Evolutionary conservation across 176 grass and related monocot genomes (phyloP), one percentile per base, ranked within the genome.

Genomic region (Stipa capillata): DNA sequence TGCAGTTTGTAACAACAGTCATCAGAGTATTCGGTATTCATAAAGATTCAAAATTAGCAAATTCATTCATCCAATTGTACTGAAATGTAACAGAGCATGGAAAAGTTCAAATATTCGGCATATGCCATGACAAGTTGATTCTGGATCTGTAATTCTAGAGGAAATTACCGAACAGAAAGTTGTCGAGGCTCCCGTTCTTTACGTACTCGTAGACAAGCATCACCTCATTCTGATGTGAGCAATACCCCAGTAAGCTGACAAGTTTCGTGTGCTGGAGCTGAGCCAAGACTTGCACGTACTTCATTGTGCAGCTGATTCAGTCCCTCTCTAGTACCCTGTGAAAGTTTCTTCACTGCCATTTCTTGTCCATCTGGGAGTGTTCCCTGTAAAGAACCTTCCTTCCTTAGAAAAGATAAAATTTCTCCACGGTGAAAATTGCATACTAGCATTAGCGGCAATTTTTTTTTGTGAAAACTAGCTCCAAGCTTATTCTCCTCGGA

Each of bases 201-300:
- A 93, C 75, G 13, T 88, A 75, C 32, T 93, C 90, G 9, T 93
- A 93, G 56, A 93, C 87, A 41, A 93, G 84, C 25, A 93, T 29
- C 29, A 73, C 82, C 60, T 88, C 87, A 17, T 79, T 42, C 40
- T 33, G 65, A 59, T 85, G 41, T 8, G 76, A 73, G 77, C 87
- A 93, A 65, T 78, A 84, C 9, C 91, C 91, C 0, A 83, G 60
- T 31, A 90, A 90, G 13, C 78, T 78, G 59, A 90, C 84, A 63
- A 93, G 85, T 18, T 80, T 93, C 77, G 72, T 85, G 65, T 90
- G 91, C 65, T 90, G 91, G 27, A 93, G 71, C 23, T 93, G 49
- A 63, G 87, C 62, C 45, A 85, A 64, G 25, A 90, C 28, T 20
- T 62, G 45, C 21, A 92, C n/a, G n/a, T n/a, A n/a, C 80, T 75